Evolutionary conservation across 345 rosid species (phyloP).

Genomic region (Rubroshorea leprosula): DNA sequence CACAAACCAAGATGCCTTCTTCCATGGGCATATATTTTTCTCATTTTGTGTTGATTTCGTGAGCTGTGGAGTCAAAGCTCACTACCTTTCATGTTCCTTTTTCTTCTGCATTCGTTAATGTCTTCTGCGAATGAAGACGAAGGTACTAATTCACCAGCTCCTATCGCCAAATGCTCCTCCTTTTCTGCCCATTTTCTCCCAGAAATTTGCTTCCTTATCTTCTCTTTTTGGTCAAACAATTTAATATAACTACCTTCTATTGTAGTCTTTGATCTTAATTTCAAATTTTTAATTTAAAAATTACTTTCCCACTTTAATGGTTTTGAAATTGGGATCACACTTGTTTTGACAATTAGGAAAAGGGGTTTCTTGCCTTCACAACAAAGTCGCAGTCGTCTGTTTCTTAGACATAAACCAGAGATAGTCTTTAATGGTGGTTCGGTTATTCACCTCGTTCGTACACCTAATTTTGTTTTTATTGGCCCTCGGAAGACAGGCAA

Average conservation of each 20-base stretch:
- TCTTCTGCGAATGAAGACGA: neutral
- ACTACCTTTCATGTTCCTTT: slow-evolving; percentile 10
- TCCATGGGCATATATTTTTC: neutral
- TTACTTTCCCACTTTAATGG: neutral
- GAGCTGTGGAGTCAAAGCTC: slow-evolving; percentile 19
- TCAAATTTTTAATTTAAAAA: too few species aligned
- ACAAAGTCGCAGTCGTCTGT: slow-evolving; percentile 26
- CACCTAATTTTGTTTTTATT: slow-evolving; percentile 28
- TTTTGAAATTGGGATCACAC: slow-evolving; percentile 14
- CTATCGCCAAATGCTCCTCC: neutral
- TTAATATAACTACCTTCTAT: too few species aligned
- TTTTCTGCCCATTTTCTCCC: neutral
- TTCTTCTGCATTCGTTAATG: neutral
- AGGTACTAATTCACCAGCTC: neutral
- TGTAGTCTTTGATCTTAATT: neutral
- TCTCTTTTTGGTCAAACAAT: too few species aligned
- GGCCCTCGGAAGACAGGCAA: neutral
- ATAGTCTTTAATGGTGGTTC: slow-evolving; percentile 10
- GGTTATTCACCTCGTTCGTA: slow-evolving; percentile 24
- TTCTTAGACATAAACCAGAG: slow-evolving; percentile 6
- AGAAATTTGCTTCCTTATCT: neutral
- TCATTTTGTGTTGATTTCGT: neutral
- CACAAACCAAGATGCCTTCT: slow-evolving; percentile 15
- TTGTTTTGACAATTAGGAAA: slow-evolving; percentile 19
- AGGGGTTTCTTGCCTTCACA: slow-evolving; percentile 24